These are phyloP conservation scores for Camellia granthamiana DNA, from an alignment of 148 eudicot genomes.

Conservation along the genomic window DNA sequence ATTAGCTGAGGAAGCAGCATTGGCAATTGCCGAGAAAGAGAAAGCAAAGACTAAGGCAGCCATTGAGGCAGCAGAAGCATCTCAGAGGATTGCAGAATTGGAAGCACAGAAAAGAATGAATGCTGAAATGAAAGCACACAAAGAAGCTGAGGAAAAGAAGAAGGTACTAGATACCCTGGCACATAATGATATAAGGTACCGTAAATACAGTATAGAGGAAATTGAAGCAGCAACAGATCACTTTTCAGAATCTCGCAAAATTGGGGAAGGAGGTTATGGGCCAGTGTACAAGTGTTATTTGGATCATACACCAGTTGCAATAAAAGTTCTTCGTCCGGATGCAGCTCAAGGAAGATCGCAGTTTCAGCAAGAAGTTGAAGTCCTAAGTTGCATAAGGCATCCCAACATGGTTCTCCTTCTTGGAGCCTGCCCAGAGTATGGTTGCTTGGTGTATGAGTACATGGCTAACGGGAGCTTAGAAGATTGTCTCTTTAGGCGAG, in stretches of 20 bases:
- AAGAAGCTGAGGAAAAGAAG: slow-evolving; percentile 45
- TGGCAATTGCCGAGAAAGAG: slow-evolving; percentile 58
- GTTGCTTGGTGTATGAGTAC: slow-evolving; percentile 47
- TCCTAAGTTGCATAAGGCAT: slow-evolving; percentile 43
- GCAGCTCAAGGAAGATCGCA: slow-evolving; percentile 45
- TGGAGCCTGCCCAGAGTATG: slow-evolving; percentile 44
- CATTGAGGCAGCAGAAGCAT: slow-evolving; percentile 72
- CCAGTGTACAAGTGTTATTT: slow-evolving; percentile 39
- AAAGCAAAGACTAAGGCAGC: slow-evolving; percentile 63
- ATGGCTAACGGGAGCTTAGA: slow-evolving; percentile 48
- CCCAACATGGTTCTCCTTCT: slow-evolving; percentile 53
- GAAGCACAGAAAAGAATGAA: slow-evolving; percentile 57
- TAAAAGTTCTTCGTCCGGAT: slow-evolving; percentile 44
- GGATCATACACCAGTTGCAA: slow-evolving; percentile 40
- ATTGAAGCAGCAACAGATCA: slow-evolving; percentile 39
- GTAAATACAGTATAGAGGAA: slow-evolving; percentile 41
- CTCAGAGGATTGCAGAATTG: slow-evolving; percentile 61
- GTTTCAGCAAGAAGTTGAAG: slow-evolving; percentile 48
- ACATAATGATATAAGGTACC: slow-evolving; percentile 36
- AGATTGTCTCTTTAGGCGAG: slow-evolving; percentile 32
- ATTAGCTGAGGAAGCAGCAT: slow-evolving; percentile 60
- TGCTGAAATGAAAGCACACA: slow-evolving; percentile 47
- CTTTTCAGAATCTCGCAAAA: slow-evolving; percentile 30
- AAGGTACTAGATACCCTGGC: slow-evolving; percentile 28
- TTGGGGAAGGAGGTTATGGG: slow-evolving; percentile 50